These are phyloP conservation scores for Fusarium longipes DNA, from an alignment of 2,329 filamentous ascomycete genomes.

Conservation along the genomic window DNA sequence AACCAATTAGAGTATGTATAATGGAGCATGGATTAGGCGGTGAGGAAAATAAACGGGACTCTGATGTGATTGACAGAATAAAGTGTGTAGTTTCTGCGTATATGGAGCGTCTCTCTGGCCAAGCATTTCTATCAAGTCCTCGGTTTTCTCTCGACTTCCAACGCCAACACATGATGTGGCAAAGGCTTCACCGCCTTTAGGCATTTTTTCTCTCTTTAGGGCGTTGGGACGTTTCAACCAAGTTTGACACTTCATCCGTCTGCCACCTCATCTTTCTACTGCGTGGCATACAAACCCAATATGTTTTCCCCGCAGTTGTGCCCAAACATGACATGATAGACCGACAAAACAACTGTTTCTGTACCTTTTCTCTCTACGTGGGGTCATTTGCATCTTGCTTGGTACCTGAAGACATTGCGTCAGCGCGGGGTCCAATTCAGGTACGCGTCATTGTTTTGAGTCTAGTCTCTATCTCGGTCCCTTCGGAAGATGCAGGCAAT, in stretches of 20 bases:
- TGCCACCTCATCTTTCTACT: constrained; percentile 23
- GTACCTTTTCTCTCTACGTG: background rate
- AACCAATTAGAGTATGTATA: background rate
- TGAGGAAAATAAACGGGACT: constrained; percentile 34
- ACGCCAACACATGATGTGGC: constrained; percentile 30
- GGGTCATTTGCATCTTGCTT: background rate
- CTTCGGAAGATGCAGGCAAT: background rate
- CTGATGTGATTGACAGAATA: background rate
- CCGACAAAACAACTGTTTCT: background rate
- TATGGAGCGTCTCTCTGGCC: rapidly evolving
- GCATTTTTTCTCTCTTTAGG: constrained; percentile 8
- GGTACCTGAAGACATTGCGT: constrained; percentile 10
- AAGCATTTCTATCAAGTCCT: rapidly evolving
- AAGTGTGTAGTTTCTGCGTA: rapidly evolving
- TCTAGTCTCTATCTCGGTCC: background rate
- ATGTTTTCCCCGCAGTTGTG: background rate
- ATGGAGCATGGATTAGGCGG: constrained; percentile 13
- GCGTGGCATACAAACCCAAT: constrained; percentile 7
- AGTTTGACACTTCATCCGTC: constrained; percentile 8
- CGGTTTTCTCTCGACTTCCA: constrained; percentile 27
- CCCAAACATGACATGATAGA: background rate
- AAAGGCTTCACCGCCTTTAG: constrained; percentile 30
- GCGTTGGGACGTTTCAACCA: background rate
- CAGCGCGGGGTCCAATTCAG: constrained; percentile 3
- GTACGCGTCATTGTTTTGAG: constrained; percentile 1